These are phyloP conservation scores for Fagopyrum homotropicum DNA, from an alignment of 148 eudicot genomes.

Conservation along the genomic window DNA sequence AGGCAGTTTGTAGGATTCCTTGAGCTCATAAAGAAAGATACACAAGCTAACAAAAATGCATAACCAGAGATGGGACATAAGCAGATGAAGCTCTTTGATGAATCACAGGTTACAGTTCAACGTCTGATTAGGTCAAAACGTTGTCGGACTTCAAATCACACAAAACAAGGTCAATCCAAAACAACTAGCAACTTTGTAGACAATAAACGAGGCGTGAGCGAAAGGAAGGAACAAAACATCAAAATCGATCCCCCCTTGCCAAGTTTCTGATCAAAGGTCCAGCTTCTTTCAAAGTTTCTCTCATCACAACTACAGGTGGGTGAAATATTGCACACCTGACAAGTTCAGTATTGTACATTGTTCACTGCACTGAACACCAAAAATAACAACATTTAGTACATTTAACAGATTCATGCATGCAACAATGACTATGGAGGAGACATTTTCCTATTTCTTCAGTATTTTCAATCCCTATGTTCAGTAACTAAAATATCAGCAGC, in stretches of 20 bases:
- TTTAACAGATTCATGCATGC: too few relatives aligned
- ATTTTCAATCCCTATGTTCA: not conserved
- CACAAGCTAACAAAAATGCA: not conserved
- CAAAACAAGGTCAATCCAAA: not conserved
- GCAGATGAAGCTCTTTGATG: not conserved
- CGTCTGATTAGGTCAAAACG: not conserved
- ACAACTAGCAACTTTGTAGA: not conserved
- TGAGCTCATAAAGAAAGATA: not conserved
- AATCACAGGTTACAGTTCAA: not conserved
- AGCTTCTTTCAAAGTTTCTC: not conserved
- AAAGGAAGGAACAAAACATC: slow-evolving; percentile 4
- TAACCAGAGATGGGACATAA: not conserved
- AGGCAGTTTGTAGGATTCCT: not conserved
- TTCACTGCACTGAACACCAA: slow-evolving; percentile 1
- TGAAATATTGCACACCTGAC: not conserved
- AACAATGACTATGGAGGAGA: not conserved
- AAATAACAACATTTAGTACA: not conserved
- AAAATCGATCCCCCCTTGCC: slow-evolving; percentile 2
- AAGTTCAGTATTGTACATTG: not conserved
- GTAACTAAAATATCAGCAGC: not conserved
- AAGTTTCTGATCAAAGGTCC: not conserved
- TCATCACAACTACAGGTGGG: slow-evolving; percentile 1
- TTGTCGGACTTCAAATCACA: not conserved
- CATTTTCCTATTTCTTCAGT: not conserved
- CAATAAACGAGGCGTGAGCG: not conserved